Evolutionary conservation across 2,329 filamentous ascomycete species (phyloP), one percentile per base, ranked within the genome.

Genomic region (Blastomyces emzantsi): DNA sequence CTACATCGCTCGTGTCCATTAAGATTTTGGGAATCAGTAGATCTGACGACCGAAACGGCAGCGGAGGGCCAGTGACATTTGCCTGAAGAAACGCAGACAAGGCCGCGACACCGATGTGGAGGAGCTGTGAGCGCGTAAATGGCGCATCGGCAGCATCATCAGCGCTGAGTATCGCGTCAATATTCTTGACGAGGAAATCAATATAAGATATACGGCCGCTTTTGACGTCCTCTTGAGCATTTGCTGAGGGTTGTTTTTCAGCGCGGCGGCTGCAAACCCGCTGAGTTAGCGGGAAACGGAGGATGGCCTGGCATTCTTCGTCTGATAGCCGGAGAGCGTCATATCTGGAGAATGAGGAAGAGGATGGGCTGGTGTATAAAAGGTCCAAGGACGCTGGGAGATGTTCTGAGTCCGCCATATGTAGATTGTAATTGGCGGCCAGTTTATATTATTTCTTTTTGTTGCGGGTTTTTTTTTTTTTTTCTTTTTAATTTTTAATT

Each of bases 51-150:
- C 76, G 75, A 71, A 86, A 87, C 0, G 80, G 77, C n/a, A 96
- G 79, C 0, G 91, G 87, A 0, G 92, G 92, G 0, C 92, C 92
- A 3, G 92, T 96, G 62, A 95, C 89, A 72, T 91, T 96, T 0
- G 86, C 86, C 74, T 97, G 92, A 19, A 96, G 76, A 73, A 96
- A 97, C 13, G 87, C 85, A 71, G 90, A 83, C 13, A 96, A 81
- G 1, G 88, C 84, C 1, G 88, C 86, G 58, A 90, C 78, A 11
- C 86, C 90, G 43, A 89, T 78, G 55, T 84, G 78, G 62, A 85
- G 67, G 8, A 81, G 65, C 59, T 76, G 74, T 5, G 77, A 78
- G 60, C 74, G 71, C 62, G 51, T 39, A 47, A 11, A 5, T 13
- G 52, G 22, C 19, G 61, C 39, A 47, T n/a, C 25, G 13, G 30